phyloP scores from a whole-genome alignment of 768 basidiomycete species.

The Suillus sp. region DNA sequence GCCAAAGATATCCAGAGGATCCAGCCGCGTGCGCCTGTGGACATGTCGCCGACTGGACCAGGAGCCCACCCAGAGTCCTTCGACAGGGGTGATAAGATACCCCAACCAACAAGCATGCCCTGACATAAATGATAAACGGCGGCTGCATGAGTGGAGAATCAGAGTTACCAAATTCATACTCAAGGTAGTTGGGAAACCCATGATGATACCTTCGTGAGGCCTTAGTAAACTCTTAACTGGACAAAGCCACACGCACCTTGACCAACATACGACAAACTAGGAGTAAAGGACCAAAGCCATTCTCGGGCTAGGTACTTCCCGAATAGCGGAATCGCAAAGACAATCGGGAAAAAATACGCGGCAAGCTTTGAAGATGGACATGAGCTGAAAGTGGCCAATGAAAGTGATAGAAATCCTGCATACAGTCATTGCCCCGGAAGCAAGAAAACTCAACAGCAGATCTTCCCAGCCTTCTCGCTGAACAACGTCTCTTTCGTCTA shows the following conservation, averaged over 20 bases:
- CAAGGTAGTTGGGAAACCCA: slow-evolving; percentile 93
- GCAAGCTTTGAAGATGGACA: slow-evolving; percentile 52
- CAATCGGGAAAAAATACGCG: slow-evolving; percentile 87
- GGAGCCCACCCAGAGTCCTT: slow-evolving; percentile 90
- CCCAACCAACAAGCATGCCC: slow-evolving; percentile 99
- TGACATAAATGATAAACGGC: slow-evolving; percentile 27
- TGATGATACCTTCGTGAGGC: slow-evolving; percentile 76
- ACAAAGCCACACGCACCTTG: slow-evolving; percentile 54
- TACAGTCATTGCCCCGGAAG: slow-evolving; percentile 78
- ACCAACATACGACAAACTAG: slow-evolving; percentile 89
- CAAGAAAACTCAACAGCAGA: slow-evolving; percentile 75
- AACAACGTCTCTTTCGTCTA: slow-evolving; percentile 48
- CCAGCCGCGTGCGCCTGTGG: slow-evolving; percentile 90
- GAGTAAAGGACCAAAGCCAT: slow-evolving; percentile 95
- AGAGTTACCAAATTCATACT: slow-evolving; percentile 81
- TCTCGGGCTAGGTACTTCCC: slow-evolving; percentile 79
- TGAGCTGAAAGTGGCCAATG: slow-evolving; percentile 8
- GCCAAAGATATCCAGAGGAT: slow-evolving; percentile 96
- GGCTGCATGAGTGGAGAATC: slow-evolving; percentile 11
- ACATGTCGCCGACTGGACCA: slow-evolving; percentile 86
- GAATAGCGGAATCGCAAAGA: slow-evolving; percentile 87
- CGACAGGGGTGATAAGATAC: slow-evolving; percentile 84
- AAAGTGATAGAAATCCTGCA: slow-evolving; percentile 24
- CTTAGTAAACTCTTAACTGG: slow-evolving; percentile 11
- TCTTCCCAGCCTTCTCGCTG: slow-evolving; percentile 76